A percentile compares a stretch with the other conserved stretches of the same genome.
These are phyloP conservation scores for Euphorbia lathyris DNA, from an alignment of 345 rosid species.

Conservation along the genomic window DNA sequence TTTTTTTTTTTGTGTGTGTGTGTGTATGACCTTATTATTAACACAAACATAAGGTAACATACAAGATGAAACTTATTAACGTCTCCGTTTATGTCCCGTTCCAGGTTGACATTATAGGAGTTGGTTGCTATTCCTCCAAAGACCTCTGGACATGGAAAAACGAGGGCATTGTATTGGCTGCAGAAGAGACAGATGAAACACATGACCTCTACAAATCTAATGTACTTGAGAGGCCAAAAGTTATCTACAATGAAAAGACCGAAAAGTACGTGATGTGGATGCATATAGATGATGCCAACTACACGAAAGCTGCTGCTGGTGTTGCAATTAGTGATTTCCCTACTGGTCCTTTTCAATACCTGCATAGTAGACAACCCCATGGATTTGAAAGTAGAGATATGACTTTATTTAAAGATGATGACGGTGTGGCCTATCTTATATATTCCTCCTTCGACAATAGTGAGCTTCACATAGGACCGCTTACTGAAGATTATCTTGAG, in stretches of 20 bases:
- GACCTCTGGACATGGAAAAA: constrained; percentile 92
- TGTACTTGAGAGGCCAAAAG: constrained; percentile 95
- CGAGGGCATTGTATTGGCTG: constrained; percentile 77
- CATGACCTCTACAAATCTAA: constrained; percentile 81
- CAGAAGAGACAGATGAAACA: constrained; percentile 63
- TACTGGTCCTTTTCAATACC: constrained; percentile 75
- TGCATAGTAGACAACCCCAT: constrained; percentile 75
- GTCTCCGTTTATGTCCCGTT: neutral
- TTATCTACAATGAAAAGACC: constrained; percentile 65
- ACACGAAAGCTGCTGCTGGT: constrained; percentile 91
- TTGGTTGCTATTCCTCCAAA: constrained; percentile 91
- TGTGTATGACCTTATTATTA: neutral
- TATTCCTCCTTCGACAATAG: constrained; percentile 88
- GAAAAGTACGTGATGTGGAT: constrained; percentile 94
- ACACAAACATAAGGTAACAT: neutral
- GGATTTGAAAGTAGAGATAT: constrained; percentile 88
- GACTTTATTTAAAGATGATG: constrained; percentile 88
- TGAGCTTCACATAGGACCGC: constrained; percentile 85
- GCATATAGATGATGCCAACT: constrained; percentile 89
- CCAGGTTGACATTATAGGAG: constrained; percentile 95
- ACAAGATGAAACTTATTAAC: neutral
- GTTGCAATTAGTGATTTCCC: constrained; percentile 70
- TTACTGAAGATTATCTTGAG: constrained; percentile 67
- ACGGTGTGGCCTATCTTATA: constrained; percentile 67
- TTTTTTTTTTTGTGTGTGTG: too few species aligned